Evolutionary conservation across 148 eudicot species (phyloP).

Genomic region (Pharnaceum exiguum): DNA sequence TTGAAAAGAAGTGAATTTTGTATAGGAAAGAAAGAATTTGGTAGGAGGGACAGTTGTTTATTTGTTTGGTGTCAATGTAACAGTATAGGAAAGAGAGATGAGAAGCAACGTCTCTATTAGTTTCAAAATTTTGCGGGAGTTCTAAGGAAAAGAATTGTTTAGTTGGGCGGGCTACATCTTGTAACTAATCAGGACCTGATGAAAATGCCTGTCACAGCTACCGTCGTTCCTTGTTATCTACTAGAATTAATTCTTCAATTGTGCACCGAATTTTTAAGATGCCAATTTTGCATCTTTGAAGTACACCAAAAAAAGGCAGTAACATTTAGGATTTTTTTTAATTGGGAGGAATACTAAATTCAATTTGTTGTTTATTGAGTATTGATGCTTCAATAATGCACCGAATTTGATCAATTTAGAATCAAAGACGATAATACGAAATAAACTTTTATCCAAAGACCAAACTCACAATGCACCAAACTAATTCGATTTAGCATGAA

Average conservation of each 20-base stretch:
- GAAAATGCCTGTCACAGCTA: constrained; percentile 9
- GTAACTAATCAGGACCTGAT: constrained; percentile 23
- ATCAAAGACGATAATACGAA: too few relatives aligned
- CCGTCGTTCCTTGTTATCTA: not conserved
- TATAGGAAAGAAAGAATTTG: constrained; percentile 18
- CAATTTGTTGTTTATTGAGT: too few relatives aligned
- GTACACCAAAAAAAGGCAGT: too few relatives aligned
- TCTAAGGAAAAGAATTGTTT: constrained; percentile 53
- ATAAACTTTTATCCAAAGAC: too few relatives aligned
- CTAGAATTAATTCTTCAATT: not conserved
- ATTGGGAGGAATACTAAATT: too few relatives aligned
- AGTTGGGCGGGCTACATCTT: constrained; percentile 52
- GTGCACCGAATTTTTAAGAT: too few relatives aligned
- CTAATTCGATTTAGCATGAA: too few relatives aligned
- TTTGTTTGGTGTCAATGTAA: constrained; percentile 23
- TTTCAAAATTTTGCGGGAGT: constrained; percentile 66
- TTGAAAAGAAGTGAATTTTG: constrained; percentile 18
- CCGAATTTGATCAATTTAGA: too few relatives aligned
- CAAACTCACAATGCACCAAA: too few relatives aligned
- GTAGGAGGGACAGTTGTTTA: constrained; percentile 22
- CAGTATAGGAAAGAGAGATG: constrained; percentile 20
- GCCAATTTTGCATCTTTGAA: too few relatives aligned
- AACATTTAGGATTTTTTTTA: too few relatives aligned
- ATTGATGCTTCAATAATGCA: too few relatives aligned
- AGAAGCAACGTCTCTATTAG: constrained; percentile 45